Conservation (phyloP, 2,329 filamentous ascomycete species). For the Verticillium tricorpus region DNA sequence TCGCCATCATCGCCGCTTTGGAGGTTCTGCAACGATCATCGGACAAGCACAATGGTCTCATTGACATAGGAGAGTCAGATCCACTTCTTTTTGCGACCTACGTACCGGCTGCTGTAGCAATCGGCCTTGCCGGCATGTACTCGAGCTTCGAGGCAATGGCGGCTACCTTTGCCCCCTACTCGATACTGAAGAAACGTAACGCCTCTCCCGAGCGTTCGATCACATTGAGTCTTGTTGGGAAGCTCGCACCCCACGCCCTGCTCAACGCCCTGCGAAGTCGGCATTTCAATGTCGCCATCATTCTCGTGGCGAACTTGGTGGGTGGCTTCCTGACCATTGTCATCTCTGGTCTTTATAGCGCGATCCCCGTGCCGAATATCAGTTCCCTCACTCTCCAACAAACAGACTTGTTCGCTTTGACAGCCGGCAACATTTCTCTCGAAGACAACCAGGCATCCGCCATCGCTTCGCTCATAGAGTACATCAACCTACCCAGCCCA, state of each 20-base stretch:
- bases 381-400: slow-evolving; percentile 19
- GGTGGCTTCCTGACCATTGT: slow-evolving; percentile 17
- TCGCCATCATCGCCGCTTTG: slow-evolving; percentile 14
- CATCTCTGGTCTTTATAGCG: slow-evolving; percentile 22
- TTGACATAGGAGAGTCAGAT: slow-evolving; percentile 9
- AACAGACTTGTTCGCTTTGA: slow-evolving; percentile 19
- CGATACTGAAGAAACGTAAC: slow-evolving; percentile 14
- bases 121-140: slow-evolving; percentile 16
- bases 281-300: slow-evolving; percentile 17
- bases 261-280: slow-evolving; percentile 12
- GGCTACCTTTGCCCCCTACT: slow-evolving; percentile 18
- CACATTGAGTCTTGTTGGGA: slow-evolving; percentile 15
- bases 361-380: slow-evolving; percentile 16
- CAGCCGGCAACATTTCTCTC: slow-evolving; percentile 14
- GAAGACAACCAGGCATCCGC: slow-evolving; percentile 17
- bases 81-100: slow-evolving; percentile 22
- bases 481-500: slow-evolving; percentile 21
- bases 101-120: slow-evolving; percentile 14
- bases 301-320: slow-evolving; percentile 15
- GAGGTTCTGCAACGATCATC: slow-evolving; percentile 18
- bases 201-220: slow-evolving; percentile 14
- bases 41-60: slow-evolving; percentile 19
- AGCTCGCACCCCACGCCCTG: slow-evolving; percentile 16
- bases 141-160: slow-evolving; percentile 15
- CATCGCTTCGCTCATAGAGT: slow-evolving; percentile 20